Conservation (phyloP, 192 early-diverging fungal genomes). For the Coemansia sp. region DNA sequence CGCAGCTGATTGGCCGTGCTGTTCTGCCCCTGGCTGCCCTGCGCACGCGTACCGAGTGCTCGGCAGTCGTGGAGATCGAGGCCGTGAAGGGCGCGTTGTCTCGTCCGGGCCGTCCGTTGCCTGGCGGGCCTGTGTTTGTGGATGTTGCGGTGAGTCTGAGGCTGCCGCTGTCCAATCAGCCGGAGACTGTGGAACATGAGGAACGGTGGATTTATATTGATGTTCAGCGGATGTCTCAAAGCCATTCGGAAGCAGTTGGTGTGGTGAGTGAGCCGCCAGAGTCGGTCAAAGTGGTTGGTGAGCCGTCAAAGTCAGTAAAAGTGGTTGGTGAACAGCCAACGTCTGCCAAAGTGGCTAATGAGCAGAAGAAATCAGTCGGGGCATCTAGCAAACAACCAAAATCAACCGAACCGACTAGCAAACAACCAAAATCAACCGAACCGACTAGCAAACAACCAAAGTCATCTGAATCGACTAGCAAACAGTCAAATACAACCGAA, state of each 20-base stretch:
- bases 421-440: background rate
- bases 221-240: background rate
- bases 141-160: constrained; percentile 42
- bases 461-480: background rate
- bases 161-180: constrained; percentile 36
- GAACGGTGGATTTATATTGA: constrained; percentile 49
- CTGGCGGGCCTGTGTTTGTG: constrained; percentile 40
- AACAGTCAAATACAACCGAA: background rate
- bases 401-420: background rate
- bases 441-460: background rate
- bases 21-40: constrained; percentile 41
- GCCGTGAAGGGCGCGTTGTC: constrained; percentile 15
- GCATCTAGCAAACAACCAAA: background rate
- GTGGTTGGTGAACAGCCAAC: background rate
- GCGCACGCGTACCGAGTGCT: constrained; percentile 34
- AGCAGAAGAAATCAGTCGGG: background rate
- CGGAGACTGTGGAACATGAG: constrained; percentile 18
- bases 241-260: background rate
- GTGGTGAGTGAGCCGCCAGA: background rate
- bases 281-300: background rate
- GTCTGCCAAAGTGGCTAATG: background rate
- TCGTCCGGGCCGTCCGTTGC: constrained; percentile 25
- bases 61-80: constrained; percentile 31
- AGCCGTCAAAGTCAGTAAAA: background rate
- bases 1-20: constrained; percentile 45